phyloP scores from a whole-genome alignment of 352 stramenopile species.

The Phytophthora rubi region DNA sequence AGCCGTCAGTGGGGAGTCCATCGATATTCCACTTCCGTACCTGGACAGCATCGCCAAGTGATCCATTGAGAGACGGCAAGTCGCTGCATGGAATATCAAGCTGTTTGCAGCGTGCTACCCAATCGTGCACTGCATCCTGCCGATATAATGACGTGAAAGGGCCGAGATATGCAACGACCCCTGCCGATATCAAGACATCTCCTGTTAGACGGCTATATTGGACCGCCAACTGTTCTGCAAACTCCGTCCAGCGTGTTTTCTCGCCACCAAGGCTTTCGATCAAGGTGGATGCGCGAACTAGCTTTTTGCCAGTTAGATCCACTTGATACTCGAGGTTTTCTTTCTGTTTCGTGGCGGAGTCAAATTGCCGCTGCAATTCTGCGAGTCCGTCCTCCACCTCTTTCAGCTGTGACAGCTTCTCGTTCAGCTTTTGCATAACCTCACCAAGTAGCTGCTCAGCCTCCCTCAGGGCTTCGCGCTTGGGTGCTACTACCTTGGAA shows the following conservation, averaged over 20 bases:
- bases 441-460: conserved; percentile 87
- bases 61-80: conserved; percentile 83
- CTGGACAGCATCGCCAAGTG: conserved; percentile 91
- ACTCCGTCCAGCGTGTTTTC: conserved; percentile 92
- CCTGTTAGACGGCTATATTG: conserved; percentile 92
- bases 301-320: conserved; percentile 93
- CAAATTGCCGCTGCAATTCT: conserved; percentile 88
- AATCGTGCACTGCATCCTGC: conserved; percentile 78
- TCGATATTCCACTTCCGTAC: conserved; percentile 96
- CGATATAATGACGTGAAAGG: conserved; percentile 93
- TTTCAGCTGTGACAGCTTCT: conserved; percentile 92
- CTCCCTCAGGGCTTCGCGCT: conserved; percentile 87
- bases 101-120: conserved; percentile 78
- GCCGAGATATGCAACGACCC: conserved; percentile 93
- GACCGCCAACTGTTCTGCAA: conserved; percentile 76
- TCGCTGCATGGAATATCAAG: conserved; percentile 87
- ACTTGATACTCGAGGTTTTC: conserved; percentile 92
- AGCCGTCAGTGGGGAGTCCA: conserved; percentile 92
- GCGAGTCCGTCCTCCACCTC: conserved; percentile 91
- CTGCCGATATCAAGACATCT: conserved; percentile 92
- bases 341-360: conserved; percentile 91
- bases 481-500: conserved; percentile 93
- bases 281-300: conserved; percentile 91
- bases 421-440: conserved; percentile 91
- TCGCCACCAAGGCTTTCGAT: conserved; percentile 94